These are phyloP conservation scores for Neofusicoccum umdonicola DNA, from an alignment of 2,329 filamentous ascomycete genomes.

Conservation along the genomic window DNA sequence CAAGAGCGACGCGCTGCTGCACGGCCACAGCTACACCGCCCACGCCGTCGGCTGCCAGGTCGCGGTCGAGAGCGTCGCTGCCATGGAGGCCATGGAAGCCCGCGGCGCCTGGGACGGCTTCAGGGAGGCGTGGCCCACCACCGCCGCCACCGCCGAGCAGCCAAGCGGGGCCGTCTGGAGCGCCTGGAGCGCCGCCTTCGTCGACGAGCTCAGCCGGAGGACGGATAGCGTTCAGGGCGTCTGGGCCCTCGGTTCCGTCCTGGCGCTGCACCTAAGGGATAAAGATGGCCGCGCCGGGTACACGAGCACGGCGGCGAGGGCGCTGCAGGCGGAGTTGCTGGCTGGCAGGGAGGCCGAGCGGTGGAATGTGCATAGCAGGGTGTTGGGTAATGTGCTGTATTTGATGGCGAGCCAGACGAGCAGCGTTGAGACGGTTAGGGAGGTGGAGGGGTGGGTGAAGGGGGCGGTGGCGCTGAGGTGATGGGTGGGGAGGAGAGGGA, in stretches of 20 bases:
- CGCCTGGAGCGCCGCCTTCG: neutral
- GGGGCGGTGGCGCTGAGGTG: neutral
- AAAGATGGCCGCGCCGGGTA: constrained; percentile 52
- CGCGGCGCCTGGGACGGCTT: constrained; percentile 58
- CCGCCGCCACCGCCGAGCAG: neutral
- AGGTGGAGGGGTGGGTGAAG: neutral
- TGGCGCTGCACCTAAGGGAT: constrained; percentile 62
- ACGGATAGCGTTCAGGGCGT: constrained; percentile 56
- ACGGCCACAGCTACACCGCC: constrained; percentile 85
- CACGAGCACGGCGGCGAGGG: constrained; percentile 54
- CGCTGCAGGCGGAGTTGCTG: constrained; percentile 52
- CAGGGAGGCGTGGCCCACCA: constrained; percentile 47
- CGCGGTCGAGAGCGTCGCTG: constrained; percentile 63
- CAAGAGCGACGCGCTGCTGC: constrained; percentile 75
- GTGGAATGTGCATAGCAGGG: constrained; percentile 56
- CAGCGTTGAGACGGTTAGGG: constrained; percentile 1
- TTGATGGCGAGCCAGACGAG: constrained; percentile 54
- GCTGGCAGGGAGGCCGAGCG: constrained; percentile 38
- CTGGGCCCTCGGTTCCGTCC: constrained; percentile 71
- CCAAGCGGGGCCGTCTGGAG: neutral
- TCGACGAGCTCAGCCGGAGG: neutral
- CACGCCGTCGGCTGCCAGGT: constrained; percentile 80
- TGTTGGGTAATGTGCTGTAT: constrained; percentile 61
- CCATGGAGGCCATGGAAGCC: constrained; percentile 59
- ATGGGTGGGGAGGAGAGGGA: too few species aligned